Evolutionary conservation across 169 alveolate genomes (phyloP).

Genomic region (Toxoplasma gondii): DNA sequence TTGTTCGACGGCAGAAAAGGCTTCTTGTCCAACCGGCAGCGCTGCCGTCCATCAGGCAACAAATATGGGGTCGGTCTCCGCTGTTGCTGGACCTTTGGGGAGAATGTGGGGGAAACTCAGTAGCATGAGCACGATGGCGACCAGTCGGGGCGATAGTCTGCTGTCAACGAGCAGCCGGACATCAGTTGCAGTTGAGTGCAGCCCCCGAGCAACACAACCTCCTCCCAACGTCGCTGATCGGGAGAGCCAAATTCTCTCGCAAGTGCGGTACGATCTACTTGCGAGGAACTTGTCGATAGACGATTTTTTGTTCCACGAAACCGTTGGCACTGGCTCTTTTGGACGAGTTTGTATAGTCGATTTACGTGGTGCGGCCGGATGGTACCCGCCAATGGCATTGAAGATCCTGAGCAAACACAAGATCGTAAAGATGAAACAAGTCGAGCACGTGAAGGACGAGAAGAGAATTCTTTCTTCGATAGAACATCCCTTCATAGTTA

Average conservation of each 20-base stretch:
- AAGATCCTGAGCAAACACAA: constrained; percentile 75
- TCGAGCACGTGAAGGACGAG: constrained; percentile 92
- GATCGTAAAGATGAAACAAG: constrained; percentile 76
- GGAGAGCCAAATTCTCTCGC: not conserved
- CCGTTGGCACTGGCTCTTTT: constrained; percentile 55
- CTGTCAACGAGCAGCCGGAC: constrained; percentile 24
- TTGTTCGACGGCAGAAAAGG: not conserved
- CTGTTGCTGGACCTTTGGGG: constrained; percentile 38
- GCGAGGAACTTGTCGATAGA: constrained; percentile 23
- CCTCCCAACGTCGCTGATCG: not conserved
- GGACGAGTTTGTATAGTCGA: constrained; percentile 57
- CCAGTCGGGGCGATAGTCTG: constrained; percentile 35
- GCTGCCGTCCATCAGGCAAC: constrained; percentile 6
- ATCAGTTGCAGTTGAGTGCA: constrained; percentile 26
- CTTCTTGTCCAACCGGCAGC: not conserved
- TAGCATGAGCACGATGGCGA: constrained; percentile 44
- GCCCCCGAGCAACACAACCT: not conserved
- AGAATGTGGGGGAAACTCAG: constrained; percentile 52
- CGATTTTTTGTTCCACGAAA: constrained; percentile 28
- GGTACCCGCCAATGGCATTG: constrained; percentile 72
- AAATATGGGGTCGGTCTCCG: not conserved
- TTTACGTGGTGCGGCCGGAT: constrained; percentile 25
- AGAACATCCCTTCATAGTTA: constrained; percentile 91
- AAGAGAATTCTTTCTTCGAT: constrained; percentile 83
- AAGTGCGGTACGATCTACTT: constrained; percentile 4